Percentiles rank a stretch among this genome's conserved stretches.
phyloP scores from a whole-genome alignment of 1,284 basidiomycete species.

The Moesziomyces sp. region DNA sequence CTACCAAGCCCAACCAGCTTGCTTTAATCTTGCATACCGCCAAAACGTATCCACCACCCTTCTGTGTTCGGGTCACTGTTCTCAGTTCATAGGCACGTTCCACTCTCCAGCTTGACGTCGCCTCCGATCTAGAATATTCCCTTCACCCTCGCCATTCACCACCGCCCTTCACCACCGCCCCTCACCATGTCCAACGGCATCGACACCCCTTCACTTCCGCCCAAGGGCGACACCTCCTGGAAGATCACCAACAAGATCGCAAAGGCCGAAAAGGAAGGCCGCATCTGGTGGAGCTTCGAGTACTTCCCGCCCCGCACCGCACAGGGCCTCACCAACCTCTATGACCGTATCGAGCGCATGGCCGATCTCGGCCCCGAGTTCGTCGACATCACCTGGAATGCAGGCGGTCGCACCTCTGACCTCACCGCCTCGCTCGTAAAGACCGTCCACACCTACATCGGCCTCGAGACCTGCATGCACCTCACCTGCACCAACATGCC shows the following conservation, averaged over 20 bases:
- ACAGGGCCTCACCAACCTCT: conserved; percentile 73
- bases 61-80: conserved; percentile 47
- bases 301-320: conserved; percentile 95
- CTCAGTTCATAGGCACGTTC: conserved; percentile 42
- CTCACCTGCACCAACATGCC: conserved; percentile 75
- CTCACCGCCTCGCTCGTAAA: conserved; percentile 81
- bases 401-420: conserved; percentile 83
- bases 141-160: conserved; percentile 7
- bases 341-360: conserved; percentile 97
- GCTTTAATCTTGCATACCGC: not conserved
- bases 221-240: conserved; percentile 50
- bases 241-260: conserved; percentile 66
- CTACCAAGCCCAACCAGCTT: not conserved
- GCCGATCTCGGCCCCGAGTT: conserved; percentile 93
- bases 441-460: conserved; percentile 72
- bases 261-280: conserved; percentile 63
- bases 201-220: conserved; percentile 17
- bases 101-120: conserved; percentile 18
- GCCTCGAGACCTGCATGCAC: conserved; percentile 68
- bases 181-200: conserved; percentile 30
- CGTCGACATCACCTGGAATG: conserved; percentile 99
- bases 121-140: conserved; percentile 42
- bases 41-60: conserved; percentile 9
- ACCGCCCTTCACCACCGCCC: conserved; percentile 2
- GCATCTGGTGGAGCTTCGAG: conserved; percentile 76